A percentile compares a stretch with the other conserved stretches of the same genome.
These are phyloP conservation scores for Verticillium nubilum DNA, from an alignment of 2,329 filamentous ascomycete genomes.

Conservation along the genomic window DNA sequence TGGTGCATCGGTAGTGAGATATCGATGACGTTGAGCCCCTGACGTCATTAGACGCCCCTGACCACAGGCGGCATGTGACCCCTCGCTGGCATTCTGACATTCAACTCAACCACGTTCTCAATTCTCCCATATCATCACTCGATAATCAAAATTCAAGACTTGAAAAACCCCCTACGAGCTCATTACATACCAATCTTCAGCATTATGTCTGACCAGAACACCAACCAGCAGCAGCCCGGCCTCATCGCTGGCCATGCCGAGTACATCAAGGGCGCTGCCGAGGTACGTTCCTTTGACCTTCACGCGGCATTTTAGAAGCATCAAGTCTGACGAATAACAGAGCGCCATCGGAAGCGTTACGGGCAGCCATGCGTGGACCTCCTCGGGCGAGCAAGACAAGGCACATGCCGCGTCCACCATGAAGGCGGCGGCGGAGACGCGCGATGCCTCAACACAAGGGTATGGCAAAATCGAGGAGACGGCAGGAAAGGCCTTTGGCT, in stretches of 20 bases:
- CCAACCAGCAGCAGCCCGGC: constrained; percentile 42
- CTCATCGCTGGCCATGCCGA: constrained; percentile 60
- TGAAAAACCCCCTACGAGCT: neutral
- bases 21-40: neutral
- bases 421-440: constrained; percentile 52
- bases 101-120: neutral
- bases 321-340: constrained; percentile 26
- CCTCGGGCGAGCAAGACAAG: constrained; percentile 60
- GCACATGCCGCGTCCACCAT: constrained; percentile 55
- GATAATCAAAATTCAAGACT: no score
- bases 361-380: constrained; percentile 57
- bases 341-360: constrained; percentile 55
- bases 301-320: neutral
- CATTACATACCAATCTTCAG: neutral
- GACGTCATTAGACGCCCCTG: neutral
- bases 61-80: neutral
- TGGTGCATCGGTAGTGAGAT: neutral
- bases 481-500: constrained; percentile 58
- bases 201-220: constrained; percentile 14
- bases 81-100: no score
- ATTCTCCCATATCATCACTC: neutral
- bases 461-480: constrained; percentile 61
- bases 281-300: constrained; percentile 38
- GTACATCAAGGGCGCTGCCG: constrained; percentile 63
- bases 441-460: constrained; percentile 47